A percentile compares a stretch with the other conserved stretches of the same genome.
phyloP scores from a whole-genome alignment of 2,329 filamentous ascomycete species.

The Fusarium ambrosium region DNA sequence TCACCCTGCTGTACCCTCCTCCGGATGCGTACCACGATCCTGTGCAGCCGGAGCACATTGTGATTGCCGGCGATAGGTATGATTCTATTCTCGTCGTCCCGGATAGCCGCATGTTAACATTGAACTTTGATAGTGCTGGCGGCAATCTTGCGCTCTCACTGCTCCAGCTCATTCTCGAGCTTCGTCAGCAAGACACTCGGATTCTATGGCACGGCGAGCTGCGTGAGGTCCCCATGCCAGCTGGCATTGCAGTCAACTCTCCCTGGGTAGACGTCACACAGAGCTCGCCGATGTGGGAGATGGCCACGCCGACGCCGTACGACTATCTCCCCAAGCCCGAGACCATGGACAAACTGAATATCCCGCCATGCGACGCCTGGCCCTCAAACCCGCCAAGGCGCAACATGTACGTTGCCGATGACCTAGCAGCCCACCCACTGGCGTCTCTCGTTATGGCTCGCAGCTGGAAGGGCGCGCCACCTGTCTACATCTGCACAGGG shows the following conservation, averaged over 20 bases:
- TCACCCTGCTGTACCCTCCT: conserved; percentile 80
- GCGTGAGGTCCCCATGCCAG: conserved; percentile 74
- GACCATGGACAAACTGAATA: conserved; percentile 43
- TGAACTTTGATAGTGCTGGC: conserved; percentile 68
- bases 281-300: conserved; percentile 55
- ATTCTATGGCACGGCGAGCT: conserved; percentile 72
- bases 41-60: conserved; percentile 74
- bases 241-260: conserved; percentile 71
- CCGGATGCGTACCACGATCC: conserved; percentile 75
- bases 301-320: conserved; percentile 46
- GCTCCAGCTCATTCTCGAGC: conserved; percentile 76
- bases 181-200: conserved; percentile 61
- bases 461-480: conserved; percentile 74
- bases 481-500: conserved; percentile 77
- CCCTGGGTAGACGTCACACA: conserved; percentile 81
- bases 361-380: conserved; percentile 67
- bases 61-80: conserved; percentile 78
- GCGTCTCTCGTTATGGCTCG: conserved; percentile 71
- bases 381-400: conserved; percentile 67
- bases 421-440: conserved; percentile 74
- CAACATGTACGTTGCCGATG: conserved; percentile 68
- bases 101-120: conserved; percentile 25
- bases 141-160: conserved; percentile 78
- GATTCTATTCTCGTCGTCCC: not conserved
- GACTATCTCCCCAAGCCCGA: conserved; percentile 66